phyloP scores from a whole-genome alignment of 2,329 filamentous ascomycete genomes.

The Trichoderma brevicompactum region DNA sequence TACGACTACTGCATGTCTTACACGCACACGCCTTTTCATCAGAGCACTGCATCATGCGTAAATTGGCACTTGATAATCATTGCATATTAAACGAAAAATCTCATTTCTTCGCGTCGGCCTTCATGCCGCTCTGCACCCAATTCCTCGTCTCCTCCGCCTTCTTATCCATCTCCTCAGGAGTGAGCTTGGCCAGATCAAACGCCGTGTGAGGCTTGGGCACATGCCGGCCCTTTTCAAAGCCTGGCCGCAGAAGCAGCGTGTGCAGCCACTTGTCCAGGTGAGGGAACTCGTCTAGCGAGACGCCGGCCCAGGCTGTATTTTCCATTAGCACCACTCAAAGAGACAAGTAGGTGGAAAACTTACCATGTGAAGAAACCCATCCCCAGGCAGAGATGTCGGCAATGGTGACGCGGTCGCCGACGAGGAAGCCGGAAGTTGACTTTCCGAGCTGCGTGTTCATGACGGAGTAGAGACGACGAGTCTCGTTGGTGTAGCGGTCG shows the following conservation, averaged over 20 bases:
- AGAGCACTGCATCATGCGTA: too few species aligned
- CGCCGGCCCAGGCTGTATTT: constrained; percentile 42
- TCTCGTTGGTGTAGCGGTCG: constrained; percentile 81
- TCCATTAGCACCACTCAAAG: neutral
- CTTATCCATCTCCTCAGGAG: constrained; percentile 60
- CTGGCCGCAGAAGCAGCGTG: constrained; percentile 69
- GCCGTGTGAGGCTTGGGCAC: constrained; percentile 71
- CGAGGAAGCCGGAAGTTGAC: constrained; percentile 60
- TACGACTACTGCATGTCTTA: too few species aligned
- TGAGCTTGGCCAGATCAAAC: constrained; percentile 50
- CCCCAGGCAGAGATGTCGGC: constrained; percentile 83
- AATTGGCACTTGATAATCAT: too few species aligned
- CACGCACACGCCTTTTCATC: too few species aligned
- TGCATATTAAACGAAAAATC: too few species aligned
- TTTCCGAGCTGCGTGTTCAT: constrained; percentile 71
- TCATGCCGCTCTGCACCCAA: constrained; percentile 75
- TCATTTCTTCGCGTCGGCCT: constrained; percentile 62
- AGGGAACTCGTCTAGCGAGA: constrained; percentile 75
- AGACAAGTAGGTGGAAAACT: constrained; percentile 27
- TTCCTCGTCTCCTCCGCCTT: constrained; percentile 55
- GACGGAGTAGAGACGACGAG: constrained; percentile 77
- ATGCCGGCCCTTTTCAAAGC: constrained; percentile 74
- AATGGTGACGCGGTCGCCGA: constrained; percentile 71
- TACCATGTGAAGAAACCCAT: constrained; percentile 66
- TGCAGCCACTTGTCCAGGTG: constrained; percentile 77